Evolutionary conservation across 768 basidiomycete genomes (phyloP).

Genomic region (Leccinum pellstonianum): DNA sequence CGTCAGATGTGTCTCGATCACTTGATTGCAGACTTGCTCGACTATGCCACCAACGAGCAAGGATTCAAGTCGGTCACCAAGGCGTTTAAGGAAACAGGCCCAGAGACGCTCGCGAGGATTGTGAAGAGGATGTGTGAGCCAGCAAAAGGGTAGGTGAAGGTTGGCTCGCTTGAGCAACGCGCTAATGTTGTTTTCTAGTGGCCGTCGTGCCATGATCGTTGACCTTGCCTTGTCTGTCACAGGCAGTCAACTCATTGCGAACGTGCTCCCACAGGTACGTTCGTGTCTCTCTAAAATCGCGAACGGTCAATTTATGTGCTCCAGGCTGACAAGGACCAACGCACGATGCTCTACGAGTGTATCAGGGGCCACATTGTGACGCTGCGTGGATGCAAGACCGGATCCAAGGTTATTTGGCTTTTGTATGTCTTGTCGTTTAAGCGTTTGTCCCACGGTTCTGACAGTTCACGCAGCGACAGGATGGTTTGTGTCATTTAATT

Average conservation of each 20-base stretch:
- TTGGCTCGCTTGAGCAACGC: not conserved
- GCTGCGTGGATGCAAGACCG: slow-evolving; percentile 87
- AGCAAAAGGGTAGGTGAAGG: slow-evolving; percentile 60
- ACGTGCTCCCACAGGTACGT: slow-evolving; percentile 71
- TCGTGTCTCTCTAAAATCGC: not conserved
- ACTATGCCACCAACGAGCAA: slow-evolving; percentile 80
- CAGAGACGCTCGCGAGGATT: slow-evolving; percentile 70
- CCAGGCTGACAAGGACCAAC: slow-evolving; percentile 85
- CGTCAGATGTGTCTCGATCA: slow-evolving; percentile 76
- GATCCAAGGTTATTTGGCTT: slow-evolving; percentile 90
- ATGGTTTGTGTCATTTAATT: slow-evolving; percentile 41
- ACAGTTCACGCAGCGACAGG: slow-evolving; percentile 45
- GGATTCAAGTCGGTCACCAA: slow-evolving; percentile 87
- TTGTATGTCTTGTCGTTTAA: slow-evolving; percentile 45
- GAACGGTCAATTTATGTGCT: slow-evolving; percentile 10
- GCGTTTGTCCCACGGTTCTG: slow-evolving; percentile 1
- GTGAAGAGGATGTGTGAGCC: slow-evolving; percentile 85
- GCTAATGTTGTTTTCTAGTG: slow-evolving; percentile 37
- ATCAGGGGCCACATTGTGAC: slow-evolving; percentile 87
- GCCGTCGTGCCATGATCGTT: slow-evolving; percentile 81
- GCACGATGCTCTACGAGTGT: slow-evolving; percentile 78
- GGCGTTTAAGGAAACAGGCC: slow-evolving; percentile 81
- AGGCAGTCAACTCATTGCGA: slow-evolving; percentile 84
- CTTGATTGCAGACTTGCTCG: slow-evolving; percentile 70
- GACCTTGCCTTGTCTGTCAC: slow-evolving; percentile 82